phyloP scores from a whole-genome alignment of 352 stramenopile species.

The Globisporangium irregulare region DNA sequence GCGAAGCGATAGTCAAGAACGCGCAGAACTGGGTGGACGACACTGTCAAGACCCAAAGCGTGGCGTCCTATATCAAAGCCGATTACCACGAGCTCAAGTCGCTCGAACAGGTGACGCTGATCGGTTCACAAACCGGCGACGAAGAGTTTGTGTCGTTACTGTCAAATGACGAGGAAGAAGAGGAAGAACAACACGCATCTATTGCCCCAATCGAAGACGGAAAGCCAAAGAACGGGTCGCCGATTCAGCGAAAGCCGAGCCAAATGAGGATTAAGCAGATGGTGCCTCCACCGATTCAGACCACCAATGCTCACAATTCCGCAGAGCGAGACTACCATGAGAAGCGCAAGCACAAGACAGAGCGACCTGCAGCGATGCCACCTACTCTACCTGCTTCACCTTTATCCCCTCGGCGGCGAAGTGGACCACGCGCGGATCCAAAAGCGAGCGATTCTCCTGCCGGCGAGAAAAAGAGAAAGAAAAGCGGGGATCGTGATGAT shows the following conservation, averaged over 20 bases:
- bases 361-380: neutral
- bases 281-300: constrained; percentile 4
- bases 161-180: constrained; percentile 32
- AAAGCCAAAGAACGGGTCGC: constrained; percentile 7
- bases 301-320: neutral
- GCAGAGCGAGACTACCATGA: neutral
- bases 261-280: constrained; percentile 10
- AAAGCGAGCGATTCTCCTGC: neutral
- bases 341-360: neutral
- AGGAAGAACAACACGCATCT: neutral
- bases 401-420: neutral
- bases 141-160: constrained; percentile 61
- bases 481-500: constrained; percentile 3
- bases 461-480: constrained; percentile 1
- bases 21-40: constrained; percentile 66
- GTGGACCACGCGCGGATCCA: constrained; percentile 2
- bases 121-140: constrained; percentile 45
- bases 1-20: constrained; percentile 59
- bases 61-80: constrained; percentile 54
- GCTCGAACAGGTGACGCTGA: constrained; percentile 45
- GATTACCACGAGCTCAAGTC: constrained; percentile 62
- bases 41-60: constrained; percentile 33
- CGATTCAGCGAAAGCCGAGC: constrained; percentile 33
- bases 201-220: neutral
- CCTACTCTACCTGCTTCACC: neutral